Percentiles rank a stretch among this genome's conserved stretches.
phyloP scores from a whole-genome alignment of 1,139 yeast species.

The Blastobotrys ciferrii region DNA sequence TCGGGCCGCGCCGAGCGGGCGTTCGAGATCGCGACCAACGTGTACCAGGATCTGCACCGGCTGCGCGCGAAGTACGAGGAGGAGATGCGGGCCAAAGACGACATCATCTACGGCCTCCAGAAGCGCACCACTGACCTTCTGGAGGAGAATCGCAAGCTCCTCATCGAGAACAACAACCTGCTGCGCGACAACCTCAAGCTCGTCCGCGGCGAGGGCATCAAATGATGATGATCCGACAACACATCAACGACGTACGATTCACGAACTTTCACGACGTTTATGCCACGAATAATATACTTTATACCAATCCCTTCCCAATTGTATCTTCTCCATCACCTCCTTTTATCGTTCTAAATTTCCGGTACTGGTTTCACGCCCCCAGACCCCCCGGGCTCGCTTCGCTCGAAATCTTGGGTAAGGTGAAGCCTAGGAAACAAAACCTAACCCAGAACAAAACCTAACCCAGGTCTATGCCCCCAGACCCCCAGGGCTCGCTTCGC shows the following conservation, averaged over 20 bases:
- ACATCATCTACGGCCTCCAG: conserved; percentile 5
- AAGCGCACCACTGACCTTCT: conserved; percentile 2
- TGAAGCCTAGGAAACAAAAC: too few relatives aligned
- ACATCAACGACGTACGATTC: not conserved
- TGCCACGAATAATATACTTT: too few relatives aligned
- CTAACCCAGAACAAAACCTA: too few relatives aligned
- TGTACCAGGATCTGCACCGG: conserved; percentile 1
- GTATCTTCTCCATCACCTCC: too few relatives aligned
- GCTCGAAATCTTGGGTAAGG: too few relatives aligned
- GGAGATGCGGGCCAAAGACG: conserved; percentile 6
- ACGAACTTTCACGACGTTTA: not conserved
- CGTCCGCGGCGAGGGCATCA: not conserved
- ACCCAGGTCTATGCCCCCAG: too few relatives aligned
- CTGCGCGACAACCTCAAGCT: conserved; percentile 5
- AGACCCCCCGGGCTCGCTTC: too few relatives aligned
- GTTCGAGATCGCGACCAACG: conserved; percentile 7
- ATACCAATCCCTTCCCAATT: too few relatives aligned
- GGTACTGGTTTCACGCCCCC: too few relatives aligned
- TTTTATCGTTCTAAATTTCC: too few relatives aligned
- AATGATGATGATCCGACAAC: too few relatives aligned
- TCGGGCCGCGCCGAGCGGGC: conserved; percentile 8
- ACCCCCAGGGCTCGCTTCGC: too few relatives aligned
- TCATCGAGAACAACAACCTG: conserved; percentile 7
- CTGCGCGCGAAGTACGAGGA: conserved; percentile 2
- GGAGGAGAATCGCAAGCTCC: conserved; percentile 5